Conservation (phyloP, 1,139 yeast species). For the Geotrichum carabidarum region DNA sequence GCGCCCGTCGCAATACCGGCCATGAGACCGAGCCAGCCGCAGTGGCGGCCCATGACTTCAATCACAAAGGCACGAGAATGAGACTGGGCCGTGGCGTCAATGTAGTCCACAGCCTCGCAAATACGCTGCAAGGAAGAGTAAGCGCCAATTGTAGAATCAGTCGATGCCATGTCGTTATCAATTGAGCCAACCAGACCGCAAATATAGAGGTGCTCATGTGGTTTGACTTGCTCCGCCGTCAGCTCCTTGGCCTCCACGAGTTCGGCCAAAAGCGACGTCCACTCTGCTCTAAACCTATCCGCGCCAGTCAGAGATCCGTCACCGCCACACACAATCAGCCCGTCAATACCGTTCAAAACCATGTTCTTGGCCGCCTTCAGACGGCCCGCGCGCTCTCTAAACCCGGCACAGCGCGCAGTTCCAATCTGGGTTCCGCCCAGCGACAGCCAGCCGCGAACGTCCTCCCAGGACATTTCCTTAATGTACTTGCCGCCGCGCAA, state of each 20-base stretch:
- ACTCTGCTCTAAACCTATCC: conserved; percentile 83
- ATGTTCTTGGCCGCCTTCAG: conserved; percentile 75
- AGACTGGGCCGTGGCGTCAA: conserved; percentile 94
- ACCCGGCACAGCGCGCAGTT: conserved; percentile 86
- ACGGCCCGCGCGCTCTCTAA: conserved; percentile 81
- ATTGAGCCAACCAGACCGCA: conserved; percentile 96
- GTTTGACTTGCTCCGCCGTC: conserved; percentile 51
- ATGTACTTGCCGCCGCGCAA: conserved; percentile 74
- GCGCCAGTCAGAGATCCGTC: conserved; percentile 98
- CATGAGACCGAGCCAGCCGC: conserved; percentile 97
- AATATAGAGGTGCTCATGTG: conserved; percentile 71
- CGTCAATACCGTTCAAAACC: conserved; percentile 86
- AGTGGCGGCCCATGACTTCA: conserved; percentile 98
- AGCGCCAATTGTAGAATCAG: conserved; percentile 96
- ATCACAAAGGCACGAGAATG: conserved; percentile 96
- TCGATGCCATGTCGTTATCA: conserved; percentile 94
- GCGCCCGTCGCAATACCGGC: conserved; percentile 96
- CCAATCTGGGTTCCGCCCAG: conserved; percentile 95
- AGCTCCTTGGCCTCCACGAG: conserved; percentile 52
- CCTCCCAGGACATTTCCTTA: conserved; percentile 80
- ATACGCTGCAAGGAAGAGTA: conserved; percentile 89
- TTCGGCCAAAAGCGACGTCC: conserved; percentile 83
- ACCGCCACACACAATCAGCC: conserved; percentile 94
- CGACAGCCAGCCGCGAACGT: conserved; percentile 85
- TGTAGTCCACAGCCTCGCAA: conserved; percentile 88